phyloP scores from a whole-genome alignment of 768 basidiomycete genomes.

The Lepiota brunneoincarnata region DNA sequence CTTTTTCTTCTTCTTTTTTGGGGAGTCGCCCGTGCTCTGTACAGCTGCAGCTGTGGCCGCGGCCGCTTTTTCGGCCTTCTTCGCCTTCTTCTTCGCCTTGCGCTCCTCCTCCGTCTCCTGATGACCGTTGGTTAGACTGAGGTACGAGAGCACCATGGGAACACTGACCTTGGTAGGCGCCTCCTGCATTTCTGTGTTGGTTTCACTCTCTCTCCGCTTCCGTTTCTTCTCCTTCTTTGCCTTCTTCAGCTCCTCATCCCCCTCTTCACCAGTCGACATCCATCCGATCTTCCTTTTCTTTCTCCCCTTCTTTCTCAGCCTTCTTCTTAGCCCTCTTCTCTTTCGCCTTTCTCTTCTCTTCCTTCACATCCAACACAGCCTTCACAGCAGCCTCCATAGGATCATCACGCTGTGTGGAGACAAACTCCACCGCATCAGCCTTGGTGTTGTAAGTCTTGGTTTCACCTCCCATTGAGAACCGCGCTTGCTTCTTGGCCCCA shows the following conservation, averaged over 20 bases:
- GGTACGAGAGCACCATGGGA: constrained; percentile 9
- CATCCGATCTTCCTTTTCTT: constrained; percentile 27
- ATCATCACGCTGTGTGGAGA: constrained; percentile 78
- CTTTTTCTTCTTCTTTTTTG: constrained; percentile 60
- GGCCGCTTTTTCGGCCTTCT: constrained; percentile 63
- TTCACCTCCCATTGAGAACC: constrained; percentile 80
- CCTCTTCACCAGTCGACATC: constrained; percentile 41
- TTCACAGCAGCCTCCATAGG: constrained; percentile 75
- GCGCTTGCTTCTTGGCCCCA: constrained; percentile 65
- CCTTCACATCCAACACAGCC: constrained; percentile 78
- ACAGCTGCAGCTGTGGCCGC: constrained; percentile 37
- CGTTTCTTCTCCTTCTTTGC: constrained; percentile 29
- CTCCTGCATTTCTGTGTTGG: constrained; percentile 30
- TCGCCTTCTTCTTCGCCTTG: constrained; percentile 75
- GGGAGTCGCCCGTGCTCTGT: constrained; percentile 20
- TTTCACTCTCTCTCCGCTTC: constrained; percentile 45
- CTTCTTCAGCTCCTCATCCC: constrained; percentile 36
- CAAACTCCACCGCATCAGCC: constrained; percentile 78
- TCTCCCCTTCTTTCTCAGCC: constrained; percentile 44
- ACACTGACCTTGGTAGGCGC: constrained; percentile 36
- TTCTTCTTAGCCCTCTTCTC: constrained; percentile 70
- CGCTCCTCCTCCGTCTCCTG: constrained; percentile 63
- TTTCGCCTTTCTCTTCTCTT: constrained; percentile 80
- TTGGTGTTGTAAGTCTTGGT: constrained; percentile 83
- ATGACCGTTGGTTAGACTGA: constrained; percentile 4